Percentiles rank a stretch among this genome's conserved stretches.
Conservation (phyloP, 2,329 filamentous ascomycete genomes). For the Trichothecium sympodiale region DNA sequence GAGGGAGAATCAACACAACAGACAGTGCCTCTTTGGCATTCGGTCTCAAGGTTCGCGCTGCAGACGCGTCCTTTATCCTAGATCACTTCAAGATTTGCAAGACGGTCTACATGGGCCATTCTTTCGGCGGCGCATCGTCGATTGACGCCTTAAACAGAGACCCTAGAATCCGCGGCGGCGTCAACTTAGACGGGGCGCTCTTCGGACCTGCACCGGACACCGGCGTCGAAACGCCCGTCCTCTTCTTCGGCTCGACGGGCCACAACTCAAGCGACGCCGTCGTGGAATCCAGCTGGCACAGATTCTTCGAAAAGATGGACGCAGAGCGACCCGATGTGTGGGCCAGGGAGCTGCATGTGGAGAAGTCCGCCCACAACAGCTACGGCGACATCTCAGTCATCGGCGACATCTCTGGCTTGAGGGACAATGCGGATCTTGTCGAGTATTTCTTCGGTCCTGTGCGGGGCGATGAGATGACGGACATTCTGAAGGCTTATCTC, state of each 20-base stretch:
- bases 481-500: slow-evolving; percentile 17
- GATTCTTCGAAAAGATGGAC: slow-evolving; percentile 13
- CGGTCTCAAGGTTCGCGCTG: slow-evolving; percentile 19
- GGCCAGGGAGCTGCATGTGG: slow-evolving; percentile 17
- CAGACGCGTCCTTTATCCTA: slow-evolving; percentile 26
- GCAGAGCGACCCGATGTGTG: slow-evolving; percentile 12
- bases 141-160: slow-evolving; percentile 20
- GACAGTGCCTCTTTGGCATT: slow-evolving; percentile 5
- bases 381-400: slow-evolving; percentile 18
- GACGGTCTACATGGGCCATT: slow-evolving; percentile 22
- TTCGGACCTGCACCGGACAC: slow-evolving; percentile 16
- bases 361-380: slow-evolving; percentile 16
- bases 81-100: slow-evolving; percentile 15
- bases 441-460: slow-evolving; percentile 15
- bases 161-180: slow-evolving; percentile 20
- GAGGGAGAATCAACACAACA: slow-evolving; percentile 9
- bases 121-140: slow-evolving; percentile 25
- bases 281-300: slow-evolving; percentile 12
- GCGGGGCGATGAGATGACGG: slow-evolving; percentile 13
- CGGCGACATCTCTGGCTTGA: slow-evolving; percentile 12
- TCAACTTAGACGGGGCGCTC: slow-evolving; percentile 29
- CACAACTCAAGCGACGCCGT: slow-evolving; percentile 11
- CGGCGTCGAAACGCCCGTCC: slow-evolving; percentile 17
- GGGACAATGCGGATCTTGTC: slow-evolving; percentile 8
- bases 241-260: slow-evolving; percentile 16